Base-by-base conservation (phyloP, 169 alveolate genomes). In the Plasmodium vinckei region DNA sequence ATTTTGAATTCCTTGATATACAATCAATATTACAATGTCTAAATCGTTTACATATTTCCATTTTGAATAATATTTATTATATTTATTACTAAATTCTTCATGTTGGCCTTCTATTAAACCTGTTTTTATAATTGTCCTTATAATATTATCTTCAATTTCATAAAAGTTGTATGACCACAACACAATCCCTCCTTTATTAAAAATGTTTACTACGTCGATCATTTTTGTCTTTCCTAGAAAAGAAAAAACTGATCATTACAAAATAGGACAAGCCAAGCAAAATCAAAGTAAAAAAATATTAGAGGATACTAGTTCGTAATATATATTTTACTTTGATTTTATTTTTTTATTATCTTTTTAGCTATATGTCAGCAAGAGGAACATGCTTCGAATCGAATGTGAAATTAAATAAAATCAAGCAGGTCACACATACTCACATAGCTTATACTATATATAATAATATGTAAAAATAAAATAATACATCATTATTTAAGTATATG, bases 141-240 rank as follows among this genome's bases (percentile, higher is more conserved):
- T 73, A 4, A 71, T 72, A 12, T 15, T 60, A 13, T 87, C 92
- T 6, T 61, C 86, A 17, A 87, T 69, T 27, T 75, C 92, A 65
- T 73, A 73, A 73, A 73, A 87, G 42, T 57, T 56, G 54, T 73
- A 65, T n/a, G 88, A 73, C 92, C 92, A 87, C 72, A 87, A 42
- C 12, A 87, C 19, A 25, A 87, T 21, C 5, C 92, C 92, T 13
- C 92, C 92, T 73, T 87, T 87, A 33, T 64, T 87, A 54, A 87
- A 87, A 21, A 87, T 71, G 17, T 59, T 65, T 10, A 87, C 21
- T 13, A 67, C 87, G 15, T 87, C 92, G 23, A 87, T 87, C 92
- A 87, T 87, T 73, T 54, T 70, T 9, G 27, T 7, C 57, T 6
- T 56, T 6, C 1, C 51, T 51, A 4, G 64, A 68, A 54, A 39